Percentiles rank a stretch among this genome's conserved stretches.
Conservation (phyloP, 2,329 filamentous ascomycete genomes). For the Escovopsis weberi region DNA sequence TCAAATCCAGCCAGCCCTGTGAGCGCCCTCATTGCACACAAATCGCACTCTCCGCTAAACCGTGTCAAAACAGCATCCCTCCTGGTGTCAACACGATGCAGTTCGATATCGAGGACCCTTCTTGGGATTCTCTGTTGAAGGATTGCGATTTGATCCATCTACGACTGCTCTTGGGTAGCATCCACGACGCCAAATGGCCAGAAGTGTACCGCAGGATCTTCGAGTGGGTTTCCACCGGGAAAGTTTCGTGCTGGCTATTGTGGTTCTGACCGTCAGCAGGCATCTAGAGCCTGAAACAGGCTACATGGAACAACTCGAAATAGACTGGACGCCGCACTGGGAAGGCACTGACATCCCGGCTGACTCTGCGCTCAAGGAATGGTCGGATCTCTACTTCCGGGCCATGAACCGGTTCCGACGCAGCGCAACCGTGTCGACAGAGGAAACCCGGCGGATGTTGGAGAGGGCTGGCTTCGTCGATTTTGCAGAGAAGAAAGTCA, state of each 20-base stretch:
- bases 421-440: constrained; percentile 44
- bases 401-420: constrained; percentile 52
- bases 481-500: constrained; percentile 54
- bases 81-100: constrained; percentile 40
- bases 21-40: constrained; percentile 6
- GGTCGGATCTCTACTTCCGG: constrained; percentile 53
- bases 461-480: constrained; percentile 64
- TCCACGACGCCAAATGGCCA: constrained; percentile 52
- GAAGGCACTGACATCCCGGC: constrained; percentile 48
- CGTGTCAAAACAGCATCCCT: constrained; percentile 43
- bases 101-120: constrained; percentile 59
- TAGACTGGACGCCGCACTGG: constrained; percentile 65
- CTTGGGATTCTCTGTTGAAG: constrained; percentile 36
- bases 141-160: constrained; percentile 75
- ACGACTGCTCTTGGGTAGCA: constrained; percentile 63
- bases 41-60: constrained; percentile 6
- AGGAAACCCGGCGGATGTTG: constrained; percentile 42
- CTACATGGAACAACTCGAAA: constrained; percentile 74
- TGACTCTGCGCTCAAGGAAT: constrained; percentile 46
- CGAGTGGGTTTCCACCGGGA: constrained; percentile 30
- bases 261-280: constrained; percentile 23
- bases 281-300: constrained; percentile 66
- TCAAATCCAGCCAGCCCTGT: constrained; percentile 25
- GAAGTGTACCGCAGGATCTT: constrained; percentile 58
- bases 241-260: no score